Percentiles rank a stretch among this genome's conserved stretches.
Evolutionary conservation across 192 early-diverging fungal species (phyloP).

Genomic region (Entomortierella beljakovae): DNA sequence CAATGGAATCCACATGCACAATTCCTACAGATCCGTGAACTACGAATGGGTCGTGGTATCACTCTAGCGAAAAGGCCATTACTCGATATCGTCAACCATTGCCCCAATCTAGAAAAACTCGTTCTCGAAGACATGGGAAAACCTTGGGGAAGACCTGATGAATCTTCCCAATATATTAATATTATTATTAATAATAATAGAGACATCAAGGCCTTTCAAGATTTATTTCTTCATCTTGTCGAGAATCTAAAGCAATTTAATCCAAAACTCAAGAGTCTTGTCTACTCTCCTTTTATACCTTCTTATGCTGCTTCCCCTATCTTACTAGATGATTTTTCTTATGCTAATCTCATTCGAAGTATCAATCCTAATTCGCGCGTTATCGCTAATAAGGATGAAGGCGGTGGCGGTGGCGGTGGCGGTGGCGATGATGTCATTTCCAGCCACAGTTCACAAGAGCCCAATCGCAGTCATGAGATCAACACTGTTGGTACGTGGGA

Average conservation of each 20-base stretch:
- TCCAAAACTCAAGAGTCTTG: neutral
- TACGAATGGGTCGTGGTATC: neutral
- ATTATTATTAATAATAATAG: too few relatives aligned
- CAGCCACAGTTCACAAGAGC: neutral
- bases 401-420: neutral
- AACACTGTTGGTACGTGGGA: neutral
- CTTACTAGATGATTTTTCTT: neutral
- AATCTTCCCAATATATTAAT: neutral
- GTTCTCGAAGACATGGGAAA: neutral
- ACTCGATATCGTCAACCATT: neutral
- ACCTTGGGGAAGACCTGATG: neutral
- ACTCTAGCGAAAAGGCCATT: neutral
- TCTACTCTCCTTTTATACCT: neutral
- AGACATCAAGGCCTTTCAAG: too few relatives aligned
- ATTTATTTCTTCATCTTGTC: neutral
- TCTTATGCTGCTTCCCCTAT: too few relatives aligned
- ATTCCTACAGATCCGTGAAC: neutral
- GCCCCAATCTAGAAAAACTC: neutral
- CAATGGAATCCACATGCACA: constrained; percentile 3
- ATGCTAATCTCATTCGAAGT: neutral
- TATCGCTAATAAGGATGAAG: neutral
- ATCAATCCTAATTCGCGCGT: neutral
- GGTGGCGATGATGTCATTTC: neutral
- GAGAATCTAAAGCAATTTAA: neutral
- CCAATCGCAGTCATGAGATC: neutral